Percentiles rank a stretch among this genome's conserved stretches.
phyloP scores from a whole-genome alignment of 2,329 filamentous ascomycete species.

The Nigrospora osmanthi region DNA sequence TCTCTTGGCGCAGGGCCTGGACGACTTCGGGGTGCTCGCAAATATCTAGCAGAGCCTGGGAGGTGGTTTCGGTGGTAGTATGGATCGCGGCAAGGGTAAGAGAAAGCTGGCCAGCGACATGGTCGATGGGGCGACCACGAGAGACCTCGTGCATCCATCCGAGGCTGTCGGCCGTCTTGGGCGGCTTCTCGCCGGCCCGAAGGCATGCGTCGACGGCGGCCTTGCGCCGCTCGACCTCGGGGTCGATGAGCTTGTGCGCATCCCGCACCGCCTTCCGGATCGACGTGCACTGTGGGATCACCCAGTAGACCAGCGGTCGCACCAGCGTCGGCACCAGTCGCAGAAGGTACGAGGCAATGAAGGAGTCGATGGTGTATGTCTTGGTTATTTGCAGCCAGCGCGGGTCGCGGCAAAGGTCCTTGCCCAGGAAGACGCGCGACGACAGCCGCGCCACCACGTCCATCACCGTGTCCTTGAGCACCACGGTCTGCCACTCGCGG shows the following conservation, averaged over 20 bases:
- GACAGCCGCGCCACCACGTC: slow-evolving; percentile 39
- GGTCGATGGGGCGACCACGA: slow-evolving; percentile 20
- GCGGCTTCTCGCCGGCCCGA: slow-evolving; percentile 18
- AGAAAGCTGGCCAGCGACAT: slow-evolving; percentile 23
- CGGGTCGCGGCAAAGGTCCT: slow-evolving; percentile 33
- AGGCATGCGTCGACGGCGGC: slow-evolving; percentile 14
- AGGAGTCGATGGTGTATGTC: slow-evolving; percentile 30
- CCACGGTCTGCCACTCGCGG: slow-evolving; percentile 29
- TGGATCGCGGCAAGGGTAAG: slow-evolving; percentile 32
- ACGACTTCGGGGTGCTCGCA: slow-evolving; percentile 32
- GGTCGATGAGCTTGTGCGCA: slow-evolving; percentile 25
- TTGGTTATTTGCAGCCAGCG: slow-evolving; percentile 37
- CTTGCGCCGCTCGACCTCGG: slow-evolving; percentile 21
- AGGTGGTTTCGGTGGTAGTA: slow-evolving; percentile 28
- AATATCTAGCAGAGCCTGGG: slow-evolving; percentile 34
- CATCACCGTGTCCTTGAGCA: slow-evolving; percentile 27
- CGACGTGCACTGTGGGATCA: slow-evolving; percentile 30
- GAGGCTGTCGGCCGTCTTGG: slow-evolving; percentile 28
- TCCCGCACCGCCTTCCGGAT: slow-evolving; percentile 27
- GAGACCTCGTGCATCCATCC: slow-evolving; percentile 34
- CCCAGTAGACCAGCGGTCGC: slow-evolving; percentile 33
- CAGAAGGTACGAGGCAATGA: slow-evolving; percentile 27
- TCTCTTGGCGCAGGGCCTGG: slow-evolving; percentile 35
- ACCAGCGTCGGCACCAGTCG: slow-evolving; percentile 29
- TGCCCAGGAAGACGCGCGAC: slow-evolving; percentile 39